Evolutionary conservation across 441 rosid genomes (phyloP), one percentile per base, ranked within the genome.

Genomic region (Hura crepitans): DNA sequence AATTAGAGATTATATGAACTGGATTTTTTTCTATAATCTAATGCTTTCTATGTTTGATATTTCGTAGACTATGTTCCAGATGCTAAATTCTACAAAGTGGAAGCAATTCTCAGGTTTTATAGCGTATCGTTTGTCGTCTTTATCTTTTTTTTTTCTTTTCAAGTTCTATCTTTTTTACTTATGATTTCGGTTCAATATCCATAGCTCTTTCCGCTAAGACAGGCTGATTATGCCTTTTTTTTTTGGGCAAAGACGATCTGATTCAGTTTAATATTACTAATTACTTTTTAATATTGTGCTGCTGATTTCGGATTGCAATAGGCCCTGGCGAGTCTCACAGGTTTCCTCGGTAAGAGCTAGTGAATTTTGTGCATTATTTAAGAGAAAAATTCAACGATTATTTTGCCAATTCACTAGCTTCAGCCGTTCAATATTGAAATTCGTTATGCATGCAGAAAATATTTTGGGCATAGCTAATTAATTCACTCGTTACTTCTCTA

Each of bases 271-370:
- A 15, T 7, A 8, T 46, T 33, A 67, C 69, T 76, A 65, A 66
- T 76, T 65, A 18, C 57, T 14, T 69, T 46, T 65, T 13, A 65
- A 39, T 56, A 3, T 28, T 74, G 23, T 56, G 65, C 12, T 81
- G 79, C 73, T 59, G 79, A 31, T 67, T 72, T 71, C 77, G 79
- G 81, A 54, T 35, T 35, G 66, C 55, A 55, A 50, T 72, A 91
- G 98, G 83, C 95, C 96, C 17, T 93, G 98, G 98, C 80, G 98
- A 71, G 73, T 91, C 75, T 75, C 89, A 58, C 86, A 86, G 45
- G 95, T 93, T 87, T 89, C 98, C 43, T 88, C 95, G 71, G 98
- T 93, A 87, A 82, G 91, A 74, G 30, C 65, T 71, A n/a, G 50
- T 66, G 54, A 22, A 64, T 11, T 54, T 60, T 37, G n/a, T 64